Percentiles rank a stretch among this genome's conserved stretches.
phyloP scores from a whole-genome alignment of 2,329 filamentous ascomycete species.

The Colletotrichum limetticola region DNA sequence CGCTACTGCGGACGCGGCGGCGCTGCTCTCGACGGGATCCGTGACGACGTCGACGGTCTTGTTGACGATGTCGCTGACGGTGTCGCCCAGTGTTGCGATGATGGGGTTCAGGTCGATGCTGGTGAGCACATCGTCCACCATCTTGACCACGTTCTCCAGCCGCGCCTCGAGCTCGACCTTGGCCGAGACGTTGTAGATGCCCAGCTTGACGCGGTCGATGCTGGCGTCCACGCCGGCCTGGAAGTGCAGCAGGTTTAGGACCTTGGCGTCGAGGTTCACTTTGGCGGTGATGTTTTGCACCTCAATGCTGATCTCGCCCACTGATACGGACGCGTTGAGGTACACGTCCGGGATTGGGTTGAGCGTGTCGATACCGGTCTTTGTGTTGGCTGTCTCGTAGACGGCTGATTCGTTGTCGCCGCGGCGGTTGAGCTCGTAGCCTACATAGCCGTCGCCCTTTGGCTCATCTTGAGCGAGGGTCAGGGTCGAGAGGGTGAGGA shows the following conservation, averaged over 20 bases:
- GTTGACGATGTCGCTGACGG: constrained; percentile 59
- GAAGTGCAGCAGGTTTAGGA: constrained; percentile 68
- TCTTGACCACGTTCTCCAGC: constrained; percentile 67
- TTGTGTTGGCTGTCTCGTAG: constrained; percentile 65
- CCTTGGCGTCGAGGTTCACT: constrained; percentile 69
- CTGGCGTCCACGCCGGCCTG: constrained; percentile 69
- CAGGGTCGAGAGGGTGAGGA: constrained; percentile 43
- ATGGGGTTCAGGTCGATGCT: constrained; percentile 71
- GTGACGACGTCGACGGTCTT: constrained; percentile 33
- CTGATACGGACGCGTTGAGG: constrained; percentile 67
- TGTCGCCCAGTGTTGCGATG: constrained; percentile 64
- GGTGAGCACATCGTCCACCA: constrained; percentile 67
- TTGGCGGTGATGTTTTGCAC: constrained; percentile 71
- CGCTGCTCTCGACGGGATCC: constrained; percentile 29
- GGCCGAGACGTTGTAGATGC: constrained; percentile 68
- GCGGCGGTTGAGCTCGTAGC: constrained; percentile 62
- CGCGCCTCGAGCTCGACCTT: constrained; percentile 69
- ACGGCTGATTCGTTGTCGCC: constrained; percentile 61
- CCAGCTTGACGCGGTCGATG: constrained; percentile 65
- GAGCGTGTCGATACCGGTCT: constrained; percentile 52
- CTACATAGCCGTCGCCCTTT: constrained; percentile 59
- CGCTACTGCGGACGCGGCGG: constrained; percentile 13
- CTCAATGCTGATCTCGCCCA: constrained; percentile 67
- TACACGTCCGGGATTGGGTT: constrained; percentile 66
- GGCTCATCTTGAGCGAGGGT: constrained; percentile 43